Base-by-base conservation (phyloP, 306 rosid species). In the Ormosia emarginata region DNA sequence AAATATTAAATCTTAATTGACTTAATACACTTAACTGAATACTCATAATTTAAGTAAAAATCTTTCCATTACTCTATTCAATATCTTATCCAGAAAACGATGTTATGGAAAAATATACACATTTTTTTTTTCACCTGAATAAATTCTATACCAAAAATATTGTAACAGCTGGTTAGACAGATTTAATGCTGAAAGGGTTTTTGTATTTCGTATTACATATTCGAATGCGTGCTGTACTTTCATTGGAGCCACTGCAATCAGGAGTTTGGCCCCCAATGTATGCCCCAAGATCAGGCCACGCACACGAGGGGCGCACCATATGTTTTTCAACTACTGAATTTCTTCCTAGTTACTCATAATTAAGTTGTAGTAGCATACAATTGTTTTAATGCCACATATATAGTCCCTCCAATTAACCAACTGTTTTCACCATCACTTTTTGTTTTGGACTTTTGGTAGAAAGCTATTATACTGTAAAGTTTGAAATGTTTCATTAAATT, bases 271-370 rank as follows among this genome's bases (percentile, higher is more conserved):
- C 88, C 82, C 77, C 49, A 32, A 46, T 58, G 65, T 66, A 63
- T 78, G 58, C 82, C 63, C 24, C 78, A 69, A 83, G 37, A 77
- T 44, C 37, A 74, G 64, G 82, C 91, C 90, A 86, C 90, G 84
- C 89, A 67, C 90, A 89, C 90, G 88, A 89, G 88, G 40, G 81
- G 78, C 36, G 9, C 57, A 17, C 88, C 91, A 86, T 78, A 67
- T 80, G 78, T 87, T 81, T 33, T 44, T 41, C 63, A 72, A 18
- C 44, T 71, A 53, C 67, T 80, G 84, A 17, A 37, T 74, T 82
- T 75, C 78, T 83, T 18, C 65, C 56, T 36, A n/a, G 13, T 52
- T 64, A 30, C 78, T 40, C 34, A 41, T 32, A 30, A 24, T 24
- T 24, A 37, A 74, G 13, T 74, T 32, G 12, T 34, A 9, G 18